Conservation (phyloP, 129 eudicot genomes). For the Flaveria robusta region DNA sequence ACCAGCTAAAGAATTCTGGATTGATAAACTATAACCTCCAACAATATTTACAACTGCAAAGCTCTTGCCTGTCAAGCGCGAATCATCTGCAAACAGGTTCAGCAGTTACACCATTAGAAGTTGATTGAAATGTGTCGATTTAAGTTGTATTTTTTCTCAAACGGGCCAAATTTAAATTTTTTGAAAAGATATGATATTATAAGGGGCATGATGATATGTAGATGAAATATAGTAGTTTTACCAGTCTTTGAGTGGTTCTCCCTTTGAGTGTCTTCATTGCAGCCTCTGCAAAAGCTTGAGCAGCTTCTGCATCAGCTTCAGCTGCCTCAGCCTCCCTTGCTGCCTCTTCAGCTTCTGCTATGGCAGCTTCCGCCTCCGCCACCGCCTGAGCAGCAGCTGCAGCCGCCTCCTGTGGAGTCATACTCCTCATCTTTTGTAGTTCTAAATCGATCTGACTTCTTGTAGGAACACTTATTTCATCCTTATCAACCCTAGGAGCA, state of each 20-base stretch:
- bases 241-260: constrained; percentile 64
- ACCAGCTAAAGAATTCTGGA: constrained; percentile 19
- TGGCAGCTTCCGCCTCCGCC: constrained; percentile 95
- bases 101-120: background rate
- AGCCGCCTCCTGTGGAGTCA: constrained; percentile 96
- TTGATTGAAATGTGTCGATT: background rate
- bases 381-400: constrained; percentile 94
- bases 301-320: constrained; percentile 96
- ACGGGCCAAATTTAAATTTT: background rate
- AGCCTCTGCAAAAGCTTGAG: constrained; percentile 94
- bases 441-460: constrained; percentile 77
- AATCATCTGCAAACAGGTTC: constrained; percentile 62
- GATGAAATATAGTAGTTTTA: constrained; percentile 33
- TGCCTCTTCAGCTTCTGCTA: constrained; percentile 96
- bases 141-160: background rate
- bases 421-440: constrained; percentile 78
- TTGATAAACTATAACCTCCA: constrained; percentile 21
- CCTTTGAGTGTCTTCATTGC: constrained; percentile 86
- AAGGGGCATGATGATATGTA: background rate
- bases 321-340: constrained; percentile 97
- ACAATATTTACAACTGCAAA: constrained; percentile 39
- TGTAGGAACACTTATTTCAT: constrained; percentile 47
- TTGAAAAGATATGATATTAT: background rate
- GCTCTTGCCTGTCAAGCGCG: constrained; percentile 50
- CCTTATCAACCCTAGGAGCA: constrained; percentile 48